phyloP scores from a whole-genome alignment of 345 rosid genomes.

The Corchorus olitorius region DNA sequence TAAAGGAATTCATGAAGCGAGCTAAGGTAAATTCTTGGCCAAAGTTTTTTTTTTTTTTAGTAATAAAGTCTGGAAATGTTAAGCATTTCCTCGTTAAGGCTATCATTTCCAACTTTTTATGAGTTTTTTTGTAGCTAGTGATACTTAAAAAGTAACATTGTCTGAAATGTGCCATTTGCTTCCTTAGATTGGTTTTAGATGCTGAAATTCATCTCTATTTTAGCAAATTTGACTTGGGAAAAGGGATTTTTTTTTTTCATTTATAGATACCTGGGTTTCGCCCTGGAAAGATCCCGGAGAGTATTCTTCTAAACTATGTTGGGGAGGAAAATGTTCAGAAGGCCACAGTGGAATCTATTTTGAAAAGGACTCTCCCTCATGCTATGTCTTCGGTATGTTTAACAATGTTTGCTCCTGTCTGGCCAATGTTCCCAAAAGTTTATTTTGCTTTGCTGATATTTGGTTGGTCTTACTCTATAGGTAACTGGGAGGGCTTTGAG shows the following conservation, averaged over 20 bases:
- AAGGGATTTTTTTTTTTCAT: too few relatives aligned
- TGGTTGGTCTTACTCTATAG: constrained; percentile 37
- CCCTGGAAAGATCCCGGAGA: constrained; percentile 83
- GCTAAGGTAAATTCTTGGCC: constrained; percentile 56
- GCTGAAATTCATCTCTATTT: not conserved
- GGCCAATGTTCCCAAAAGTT: not conserved
- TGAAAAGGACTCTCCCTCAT: constrained; percentile 95
- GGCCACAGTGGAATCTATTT: constrained; percentile 84
- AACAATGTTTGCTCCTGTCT: not conserved
- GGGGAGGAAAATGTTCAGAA: constrained; percentile 68
- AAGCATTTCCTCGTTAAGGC: not conserved
- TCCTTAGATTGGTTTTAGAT: not conserved
- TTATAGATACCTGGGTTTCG: constrained; percentile 85
- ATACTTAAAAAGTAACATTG: not conserved
- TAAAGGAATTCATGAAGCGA: constrained; percentile 67
- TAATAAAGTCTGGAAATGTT: not conserved
- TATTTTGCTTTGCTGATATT: not conserved
- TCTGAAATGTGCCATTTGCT: not conserved
- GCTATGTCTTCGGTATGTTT: constrained; percentile 77
- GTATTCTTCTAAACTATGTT: constrained; percentile 63
- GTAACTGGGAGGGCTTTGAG: constrained; percentile 83
- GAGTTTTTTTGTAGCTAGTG: not conserved
- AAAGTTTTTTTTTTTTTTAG: not conserved
- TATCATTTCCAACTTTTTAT: not conserved
- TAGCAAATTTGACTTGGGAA: not conserved